Conservation (phyloP, 768 basidiomycete species). For the Lepiota brunneoincarnata region DNA sequence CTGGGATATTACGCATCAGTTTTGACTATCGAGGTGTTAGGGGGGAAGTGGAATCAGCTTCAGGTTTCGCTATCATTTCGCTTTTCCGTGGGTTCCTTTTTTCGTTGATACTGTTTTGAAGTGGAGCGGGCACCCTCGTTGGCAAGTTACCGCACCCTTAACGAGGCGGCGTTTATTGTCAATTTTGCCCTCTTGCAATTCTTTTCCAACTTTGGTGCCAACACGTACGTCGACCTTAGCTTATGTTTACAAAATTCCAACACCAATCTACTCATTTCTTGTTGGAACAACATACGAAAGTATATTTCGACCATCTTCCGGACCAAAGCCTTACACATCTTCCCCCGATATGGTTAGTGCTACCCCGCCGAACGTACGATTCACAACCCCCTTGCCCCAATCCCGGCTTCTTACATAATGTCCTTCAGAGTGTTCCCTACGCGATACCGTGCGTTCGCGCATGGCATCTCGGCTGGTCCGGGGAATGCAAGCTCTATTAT, state of each 20-base stretch:
- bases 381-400: background rate
- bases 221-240: constrained; percentile 42
- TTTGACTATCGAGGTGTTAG: constrained; percentile 68
- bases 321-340: background rate
- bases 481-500: constrained; percentile 81
- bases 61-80: constrained; percentile 68
- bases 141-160: constrained; percentile 56
- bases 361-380: constrained; percentile 59
- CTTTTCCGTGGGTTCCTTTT: constrained; percentile 52
- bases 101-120: background rate
- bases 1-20: constrained; percentile 60
- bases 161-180: constrained; percentile 62
- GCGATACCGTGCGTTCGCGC: constrained; percentile 67
- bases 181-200: constrained; percentile 74
- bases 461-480: constrained; percentile 70
- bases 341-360: constrained; percentile 32
- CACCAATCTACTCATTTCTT: background rate
- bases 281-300: constrained; percentile 54
- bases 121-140: constrained; percentile 63
- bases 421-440: constrained; percentile 66
- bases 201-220: constrained; percentile 84
- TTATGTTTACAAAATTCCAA: background rate
- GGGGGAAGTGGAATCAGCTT: constrained; percentile 73
- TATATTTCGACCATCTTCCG: background rate
- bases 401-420: background rate